Percentiles rank a stretch among this genome's conserved stretches.
phyloP scores from a whole-genome alignment of 495 filamentous ascomycete species.

The Cercophora newfieldiana region DNA sequence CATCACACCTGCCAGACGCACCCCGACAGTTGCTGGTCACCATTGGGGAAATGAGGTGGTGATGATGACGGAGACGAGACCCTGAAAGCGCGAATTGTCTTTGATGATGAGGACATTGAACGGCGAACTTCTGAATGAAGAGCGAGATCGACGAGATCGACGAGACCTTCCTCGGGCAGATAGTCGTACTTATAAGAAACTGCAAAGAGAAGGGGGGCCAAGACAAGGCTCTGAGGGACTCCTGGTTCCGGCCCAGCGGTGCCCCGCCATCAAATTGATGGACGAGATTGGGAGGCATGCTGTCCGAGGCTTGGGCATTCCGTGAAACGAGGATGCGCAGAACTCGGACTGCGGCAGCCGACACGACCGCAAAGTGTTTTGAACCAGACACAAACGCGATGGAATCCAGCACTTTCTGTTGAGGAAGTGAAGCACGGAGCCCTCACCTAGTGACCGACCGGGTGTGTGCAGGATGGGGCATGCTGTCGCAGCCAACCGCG shows the following conservation, averaged over 20 bases:
- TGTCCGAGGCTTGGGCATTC: too few relatives aligned
- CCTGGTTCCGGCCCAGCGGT: neutral
- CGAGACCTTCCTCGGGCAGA: neutral
- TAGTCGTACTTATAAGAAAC: neutral
- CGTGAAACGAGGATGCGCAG: too few relatives aligned
- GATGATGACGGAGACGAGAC: neutral
- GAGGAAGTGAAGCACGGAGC: too few relatives aligned
- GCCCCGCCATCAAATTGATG: neutral
- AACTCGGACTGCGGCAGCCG: too few relatives aligned
- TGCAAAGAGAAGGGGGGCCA: neutral
- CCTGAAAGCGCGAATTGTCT: neutral
- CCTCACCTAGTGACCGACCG: too few relatives aligned
- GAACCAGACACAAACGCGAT: too few relatives aligned
- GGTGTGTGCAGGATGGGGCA: too few relatives aligned
- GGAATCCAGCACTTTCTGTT: too few relatives aligned
- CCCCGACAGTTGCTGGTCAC: constrained; percentile 4
- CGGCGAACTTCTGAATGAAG: neutral
- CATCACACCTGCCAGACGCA: constrained; percentile 25
- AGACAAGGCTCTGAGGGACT: neutral
- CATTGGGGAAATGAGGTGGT: constrained; percentile 13
- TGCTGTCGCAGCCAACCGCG: too few relatives aligned
- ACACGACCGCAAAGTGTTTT: too few relatives aligned
- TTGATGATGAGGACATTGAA: neutral
- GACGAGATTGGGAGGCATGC: too few relatives aligned
- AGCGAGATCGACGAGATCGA: neutral